phyloP scores from a whole-genome alignment of 768 basidiomycete species.

The Termitomyces eurrhizus region DNA sequence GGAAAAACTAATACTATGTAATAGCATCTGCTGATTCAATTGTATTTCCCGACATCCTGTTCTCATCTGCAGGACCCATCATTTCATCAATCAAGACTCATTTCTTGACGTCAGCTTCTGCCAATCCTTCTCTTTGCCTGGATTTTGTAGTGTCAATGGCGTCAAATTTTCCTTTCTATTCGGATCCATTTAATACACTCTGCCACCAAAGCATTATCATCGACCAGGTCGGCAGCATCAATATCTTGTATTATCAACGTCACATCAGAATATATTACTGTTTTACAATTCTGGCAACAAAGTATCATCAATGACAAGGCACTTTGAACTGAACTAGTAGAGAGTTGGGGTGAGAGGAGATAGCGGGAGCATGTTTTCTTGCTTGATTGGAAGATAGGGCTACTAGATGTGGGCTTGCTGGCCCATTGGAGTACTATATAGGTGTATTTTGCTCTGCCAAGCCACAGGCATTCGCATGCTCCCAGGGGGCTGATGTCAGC shows the following conservation, averaged over 20 bases:
- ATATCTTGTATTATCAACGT: conserved; percentile 37
- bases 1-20: background rate
- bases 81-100: background rate
- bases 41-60: conserved; percentile 1
- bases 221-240: conserved; percentile 19
- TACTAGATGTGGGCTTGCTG: conserved; percentile 44
- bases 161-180: conserved; percentile 28
- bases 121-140: conserved; percentile 1
- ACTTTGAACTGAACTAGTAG: conserved; percentile 26
- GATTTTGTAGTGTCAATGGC: conserved; percentile 30
- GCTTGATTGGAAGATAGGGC: conserved; percentile 48
- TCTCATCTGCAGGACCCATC: background rate
- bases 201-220: conserved; percentile 32
- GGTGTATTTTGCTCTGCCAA: no score
- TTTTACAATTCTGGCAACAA: conserved; percentile 20
- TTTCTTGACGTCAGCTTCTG: background rate
- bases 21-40: background rate
- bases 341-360: conserved; percentile 25
- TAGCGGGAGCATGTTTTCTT: conserved; percentile 48
- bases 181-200: conserved; percentile 33
- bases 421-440: no score
- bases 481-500: no score
- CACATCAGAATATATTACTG: conserved; percentile 29
- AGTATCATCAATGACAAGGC: conserved; percentile 24
- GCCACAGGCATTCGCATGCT: no score